Base-by-base conservation (phyloP, 352 stramenopile genomes). In the Aphanomyces cochlioides region DNA sequence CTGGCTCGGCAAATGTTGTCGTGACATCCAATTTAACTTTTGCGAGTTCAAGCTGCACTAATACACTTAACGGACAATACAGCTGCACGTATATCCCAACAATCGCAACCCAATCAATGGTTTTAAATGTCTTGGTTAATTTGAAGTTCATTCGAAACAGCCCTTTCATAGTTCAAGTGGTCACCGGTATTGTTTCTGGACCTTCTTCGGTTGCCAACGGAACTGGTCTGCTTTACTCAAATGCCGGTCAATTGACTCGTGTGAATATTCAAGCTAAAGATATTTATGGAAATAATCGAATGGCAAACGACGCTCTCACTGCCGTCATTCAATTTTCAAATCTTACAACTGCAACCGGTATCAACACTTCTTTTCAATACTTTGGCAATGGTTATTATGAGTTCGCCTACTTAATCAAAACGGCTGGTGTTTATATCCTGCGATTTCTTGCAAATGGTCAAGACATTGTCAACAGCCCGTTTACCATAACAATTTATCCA, bases 181-280 rank as follows among this genome's bases (percentile, higher is more conserved):
- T 73, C 28, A 79, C 85, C 5, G 85, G 85, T 0, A 78, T 78
- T 56, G 80, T 81, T 17, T 70, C 88, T 3, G 82, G 80, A 3
- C 82, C 77, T 1, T 56, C 73, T 7, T 88, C 75, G 53, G 66
- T 81, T 10, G 85, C 78, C 0, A 45, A 73, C 8, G 83, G 83
- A 1, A 69, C 53, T 0, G 85, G 78, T 0, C 70, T 92, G 3
- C 77, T 83, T n/a, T 80, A 79, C 1, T 77, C 80, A 5, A 75
- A 90, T 43, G 85, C 82, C 34, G 85, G 85, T 4, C 67, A 77
- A 12, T 65, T 63, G 13, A 78, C 76, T 10, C 81, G 68, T 41
- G 89, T 91, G 3, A 72, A 71, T 12, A 79, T 93, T 15, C 77
- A 77, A 45, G 85, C 90, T 67, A 56, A 77, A 1, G 89, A 85